phyloP scores from a whole-genome alignment of 192 early-diverging fungal genomes.

The Entrophospora sp. region DNA sequence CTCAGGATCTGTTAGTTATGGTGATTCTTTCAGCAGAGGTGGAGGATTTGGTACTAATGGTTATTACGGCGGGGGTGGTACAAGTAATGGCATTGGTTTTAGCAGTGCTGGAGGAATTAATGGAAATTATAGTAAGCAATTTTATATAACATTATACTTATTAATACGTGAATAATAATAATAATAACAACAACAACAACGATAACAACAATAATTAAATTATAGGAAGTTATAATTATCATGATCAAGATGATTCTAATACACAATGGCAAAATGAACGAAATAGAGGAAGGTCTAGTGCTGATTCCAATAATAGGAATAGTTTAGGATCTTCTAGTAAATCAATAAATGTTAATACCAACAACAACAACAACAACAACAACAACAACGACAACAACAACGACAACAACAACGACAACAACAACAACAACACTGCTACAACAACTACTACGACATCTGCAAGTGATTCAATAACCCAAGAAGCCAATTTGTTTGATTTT shows the following conservation, averaged over 20 bases:
- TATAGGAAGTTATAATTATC: too few species aligned
- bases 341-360: background rate
- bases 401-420: constrained; percentile 19
- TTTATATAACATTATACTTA: too few species aligned
- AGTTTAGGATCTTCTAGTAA: background rate
- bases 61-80: too few species aligned
- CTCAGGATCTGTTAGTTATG: constrained; percentile 33
- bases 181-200: too few species aligned
- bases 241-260: constrained; percentile 12
- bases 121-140: too few species aligned
- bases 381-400: constrained; percentile 28
- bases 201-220: too few species aligned
- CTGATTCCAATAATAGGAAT: background rate
- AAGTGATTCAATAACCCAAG: constrained; percentile 28
- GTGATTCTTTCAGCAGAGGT: constrained; percentile 36
- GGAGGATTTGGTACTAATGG: constrained; percentile 60
- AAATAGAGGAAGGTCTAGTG: background rate
- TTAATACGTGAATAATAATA: too few species aligned
- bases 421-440: too few species aligned
- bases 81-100: too few species aligned
- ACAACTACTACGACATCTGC: constrained; percentile 28
- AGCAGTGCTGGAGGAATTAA: too few species aligned
- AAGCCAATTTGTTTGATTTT: constrained; percentile 64
- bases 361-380: constrained; percentile 27
- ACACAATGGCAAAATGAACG: background rate